A percentile compares a stretch with the other conserved stretches of the same genome.
Conservation (phyloP, 495 filamentous ascomycete species). For the Patellaria atrata region DNA sequence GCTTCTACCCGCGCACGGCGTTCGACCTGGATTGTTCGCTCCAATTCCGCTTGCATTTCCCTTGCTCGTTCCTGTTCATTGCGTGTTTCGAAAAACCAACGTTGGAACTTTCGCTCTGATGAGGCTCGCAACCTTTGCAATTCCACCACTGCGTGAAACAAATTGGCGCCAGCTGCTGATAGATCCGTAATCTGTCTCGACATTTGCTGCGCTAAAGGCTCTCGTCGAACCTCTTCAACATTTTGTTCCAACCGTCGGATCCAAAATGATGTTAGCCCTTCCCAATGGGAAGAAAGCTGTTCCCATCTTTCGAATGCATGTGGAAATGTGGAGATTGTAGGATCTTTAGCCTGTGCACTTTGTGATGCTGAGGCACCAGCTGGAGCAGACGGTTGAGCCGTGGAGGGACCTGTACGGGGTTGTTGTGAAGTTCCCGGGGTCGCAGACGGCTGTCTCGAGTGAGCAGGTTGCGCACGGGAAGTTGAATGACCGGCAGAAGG, state of each 20-base stretch:
- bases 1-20: slow-evolving; percentile 52
- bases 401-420: slow-evolving; percentile 1
- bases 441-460: slow-evolving; percentile 12
- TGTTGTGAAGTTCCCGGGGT: slow-evolving; percentile 9
- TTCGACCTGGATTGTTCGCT: slow-evolving; percentile 58
- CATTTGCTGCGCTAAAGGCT: slow-evolving; percentile 75
- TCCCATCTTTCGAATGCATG: slow-evolving; percentile 99
- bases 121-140: slow-evolving; percentile 89
- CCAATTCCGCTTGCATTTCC: slow-evolving; percentile 70
- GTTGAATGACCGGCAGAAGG: slow-evolving; percentile 10
- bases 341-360: slow-evolving; percentile 10
- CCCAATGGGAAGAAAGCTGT: slow-evolving; percentile 91
- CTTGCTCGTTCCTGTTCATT: slow-evolving; percentile 72
- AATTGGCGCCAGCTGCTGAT: slow-evolving; percentile 87
- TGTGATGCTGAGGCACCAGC: slow-evolving; percentile 5
- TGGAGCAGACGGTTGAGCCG: slow-evolving; percentile 4
- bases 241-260: slow-evolving; percentile 83
- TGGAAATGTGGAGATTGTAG: slow-evolving; percentile 49
- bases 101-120: slow-evolving; percentile 92
- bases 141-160: slow-evolving; percentile 96
- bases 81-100: slow-evolving; percentile 95
- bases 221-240: slow-evolving; percentile 62
- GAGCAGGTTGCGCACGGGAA: slow-evolving; percentile 15
- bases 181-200: slow-evolving; percentile 89
- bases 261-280: slow-evolving; percentile 94